phyloP scores from a whole-genome alignment of 2,329 filamentous ascomycete genomes.

The Chalaropsis thielavioides region DNA sequence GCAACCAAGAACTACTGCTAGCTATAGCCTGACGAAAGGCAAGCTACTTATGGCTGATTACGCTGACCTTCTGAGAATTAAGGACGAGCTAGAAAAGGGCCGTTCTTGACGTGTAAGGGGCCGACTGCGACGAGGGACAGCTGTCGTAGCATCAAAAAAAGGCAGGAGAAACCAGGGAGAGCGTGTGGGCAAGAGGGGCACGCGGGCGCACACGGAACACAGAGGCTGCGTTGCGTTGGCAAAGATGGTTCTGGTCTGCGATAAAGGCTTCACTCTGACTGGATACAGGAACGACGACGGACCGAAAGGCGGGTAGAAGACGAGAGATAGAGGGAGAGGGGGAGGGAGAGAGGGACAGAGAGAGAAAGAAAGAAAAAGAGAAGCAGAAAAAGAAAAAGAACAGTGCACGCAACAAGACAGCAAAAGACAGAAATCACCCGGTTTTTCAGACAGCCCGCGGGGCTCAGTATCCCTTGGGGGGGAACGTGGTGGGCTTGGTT shows the following conservation, averaged over 20 bases:
- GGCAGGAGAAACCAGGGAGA: not conserved
- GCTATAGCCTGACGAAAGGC: not conserved
- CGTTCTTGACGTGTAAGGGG: not conserved
- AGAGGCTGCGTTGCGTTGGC: not conserved
- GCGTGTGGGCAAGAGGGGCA: not conserved
- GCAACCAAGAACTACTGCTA: not conserved
- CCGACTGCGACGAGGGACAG: not conserved
- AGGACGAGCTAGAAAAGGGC: not conserved
- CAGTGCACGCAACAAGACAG: not conserved
- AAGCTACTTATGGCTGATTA: not conserved
- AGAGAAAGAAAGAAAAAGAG: not conserved
- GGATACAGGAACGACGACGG: not conserved
- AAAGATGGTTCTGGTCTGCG: not conserved
- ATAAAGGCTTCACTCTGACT: not conserved
- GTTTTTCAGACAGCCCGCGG: not conserved
- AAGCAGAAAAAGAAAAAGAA: too few relatives aligned
- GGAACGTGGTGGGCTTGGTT: conserved; percentile 60
- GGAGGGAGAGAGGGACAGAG: not conserved
- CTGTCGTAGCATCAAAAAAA: not conserved
- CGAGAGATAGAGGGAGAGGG: not conserved
- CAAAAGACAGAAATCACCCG: not conserved
- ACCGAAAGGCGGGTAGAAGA: not conserved
- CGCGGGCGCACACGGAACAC: not conserved
- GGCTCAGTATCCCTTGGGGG: conserved; percentile 33
- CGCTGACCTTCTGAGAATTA: not conserved